A percentile compares a stretch with the other conserved stretches of the same genome.
These are phyloP conservation scores for Endothia cerciana DNA, from an alignment of 2,329 filamentous ascomycete genomes.

Conservation along the genomic window DNA sequence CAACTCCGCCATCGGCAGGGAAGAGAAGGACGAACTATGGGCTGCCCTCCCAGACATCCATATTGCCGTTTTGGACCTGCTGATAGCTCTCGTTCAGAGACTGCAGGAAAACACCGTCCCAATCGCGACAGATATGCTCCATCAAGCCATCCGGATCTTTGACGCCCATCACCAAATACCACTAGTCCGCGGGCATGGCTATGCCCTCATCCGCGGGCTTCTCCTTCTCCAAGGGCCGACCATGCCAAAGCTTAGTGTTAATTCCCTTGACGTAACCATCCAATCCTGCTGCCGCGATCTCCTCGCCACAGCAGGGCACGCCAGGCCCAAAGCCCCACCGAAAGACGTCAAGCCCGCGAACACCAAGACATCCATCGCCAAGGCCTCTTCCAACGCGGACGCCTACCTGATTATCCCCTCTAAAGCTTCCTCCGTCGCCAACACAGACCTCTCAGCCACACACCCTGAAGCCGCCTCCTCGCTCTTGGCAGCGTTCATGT, in stretches of 20 bases:
- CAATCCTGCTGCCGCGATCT: conserved; percentile 76
- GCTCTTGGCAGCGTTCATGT: conserved; percentile 67
- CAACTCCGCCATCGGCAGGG: conserved; percentile 74
- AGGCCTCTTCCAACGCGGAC: conserved; percentile 66
- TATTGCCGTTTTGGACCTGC: conserved; percentile 66
- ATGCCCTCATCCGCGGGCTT: conserved; percentile 60
- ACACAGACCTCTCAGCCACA: conserved; percentile 41
- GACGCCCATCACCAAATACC: conserved; percentile 56
- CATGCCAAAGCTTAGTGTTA: conserved; percentile 67
- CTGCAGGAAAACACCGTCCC: conserved; percentile 62
- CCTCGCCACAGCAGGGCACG: conserved; percentile 55
- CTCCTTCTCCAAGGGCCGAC: conserved; percentile 67
- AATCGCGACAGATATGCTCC: conserved; percentile 66
- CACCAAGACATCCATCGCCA: conserved; percentile 39
- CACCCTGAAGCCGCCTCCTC: conserved; percentile 60
- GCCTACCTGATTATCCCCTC: conserved; percentile 63
- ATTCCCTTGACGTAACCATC: conserved; percentile 64
- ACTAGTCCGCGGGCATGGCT: conserved; percentile 63
- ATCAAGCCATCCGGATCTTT: conserved; percentile 75
- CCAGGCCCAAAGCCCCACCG: conserved; percentile 11
- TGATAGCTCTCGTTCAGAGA: conserved; percentile 60
- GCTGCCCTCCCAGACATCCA: conserved; percentile 75
- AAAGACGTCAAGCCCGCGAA: conserved; percentile 33
- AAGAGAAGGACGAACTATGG: conserved; percentile 83
- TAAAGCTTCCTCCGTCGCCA: conserved; percentile 29